Percentiles rank a stretch among this genome's conserved stretches.
Evolutionary conservation across 495 filamentous ascomycete species (phyloP).

Genomic region (Trichoderma erinaceum): DNA sequence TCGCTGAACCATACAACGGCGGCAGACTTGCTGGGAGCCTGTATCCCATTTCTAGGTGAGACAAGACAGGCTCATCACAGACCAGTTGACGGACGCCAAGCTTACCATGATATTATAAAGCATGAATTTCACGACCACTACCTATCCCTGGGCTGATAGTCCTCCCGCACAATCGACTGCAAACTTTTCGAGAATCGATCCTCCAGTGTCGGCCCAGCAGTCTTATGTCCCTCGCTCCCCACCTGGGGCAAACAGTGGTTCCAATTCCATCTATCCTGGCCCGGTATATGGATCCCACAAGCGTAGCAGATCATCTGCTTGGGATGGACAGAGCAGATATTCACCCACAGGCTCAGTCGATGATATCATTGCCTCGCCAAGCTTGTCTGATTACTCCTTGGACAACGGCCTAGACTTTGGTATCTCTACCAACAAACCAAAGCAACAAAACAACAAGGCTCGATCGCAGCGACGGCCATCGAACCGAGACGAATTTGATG

Average conservation of each 20-base stretch:
- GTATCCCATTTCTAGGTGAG: neutral
- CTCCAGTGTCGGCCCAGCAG: neutral
- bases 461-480: constrained; percentile 64
- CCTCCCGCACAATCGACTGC: neutral
- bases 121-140: neutral
- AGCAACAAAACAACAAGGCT: constrained; percentile 46
- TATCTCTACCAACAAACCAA: constrained; percentile 35
- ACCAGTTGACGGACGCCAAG: neutral
- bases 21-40: neutral
- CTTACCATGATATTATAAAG: neutral
- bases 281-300: constrained; percentile 29
- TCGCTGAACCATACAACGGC: constrained; percentile 1
- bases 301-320: constrained; percentile 30
- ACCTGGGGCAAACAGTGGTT: neutral
- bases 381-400: constrained; percentile 39
- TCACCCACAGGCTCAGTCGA: constrained; percentile 45
- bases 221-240: neutral
- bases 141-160: constrained; percentile 9
- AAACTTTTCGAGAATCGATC: constrained; percentile 4
- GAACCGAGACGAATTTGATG: constrained; percentile 87
- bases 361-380: constrained; percentile 39
- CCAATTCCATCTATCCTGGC: neutral
- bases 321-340: constrained; percentile 37
- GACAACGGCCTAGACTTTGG: constrained; percentile 34
- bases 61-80: neutral